Conservation (phyloP, 441 rosid species). For the Populus tomentosa region DNA sequence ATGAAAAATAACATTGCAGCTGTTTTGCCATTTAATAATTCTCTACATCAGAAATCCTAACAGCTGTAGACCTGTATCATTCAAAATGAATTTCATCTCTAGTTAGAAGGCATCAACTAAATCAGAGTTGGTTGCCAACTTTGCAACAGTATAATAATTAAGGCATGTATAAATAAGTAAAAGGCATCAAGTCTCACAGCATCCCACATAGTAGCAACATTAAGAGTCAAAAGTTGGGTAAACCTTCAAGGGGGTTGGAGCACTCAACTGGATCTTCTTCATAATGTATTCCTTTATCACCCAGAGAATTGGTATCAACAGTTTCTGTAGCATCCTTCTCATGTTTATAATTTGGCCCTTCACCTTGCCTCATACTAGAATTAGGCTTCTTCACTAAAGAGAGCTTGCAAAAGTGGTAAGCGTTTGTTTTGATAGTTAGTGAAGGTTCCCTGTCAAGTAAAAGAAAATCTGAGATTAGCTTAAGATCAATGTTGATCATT, state of each 20-base stretch:
- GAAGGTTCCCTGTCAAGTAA: conserved; percentile 47
- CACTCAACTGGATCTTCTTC: conserved; percentile 23
- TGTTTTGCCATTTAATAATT: too few species aligned
- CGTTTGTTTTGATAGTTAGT: conserved; percentile 50
- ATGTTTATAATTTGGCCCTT: conserved; percentile 11
- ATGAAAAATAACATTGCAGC: too few species aligned
- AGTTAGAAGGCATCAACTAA: neutral
- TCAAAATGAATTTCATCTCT: neutral
- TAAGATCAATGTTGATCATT: neutral
- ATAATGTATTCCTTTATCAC: conserved; percentile 22
- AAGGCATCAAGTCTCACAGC: neutral
- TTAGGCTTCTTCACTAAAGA: conserved; percentile 61
- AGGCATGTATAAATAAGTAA: neutral
- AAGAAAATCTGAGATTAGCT: conserved; percentile 1
- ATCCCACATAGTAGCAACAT: neutral
- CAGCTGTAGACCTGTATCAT: neutral
- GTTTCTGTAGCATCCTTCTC: conserved; percentile 29
- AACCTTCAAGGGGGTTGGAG: conserved; percentile 35
- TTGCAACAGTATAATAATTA: neutral
- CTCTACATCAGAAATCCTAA: too few species aligned
- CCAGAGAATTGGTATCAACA: conserved; percentile 16
- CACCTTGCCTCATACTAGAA: conserved; percentile 26
- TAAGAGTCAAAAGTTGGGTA: conserved; percentile 11
- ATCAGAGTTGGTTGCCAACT: neutral
- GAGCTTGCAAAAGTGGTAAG: conserved; percentile 92